Conservation (phyloP, 2,329 filamentous ascomycete genomes). For the Aschersonia sp. region DNA sequence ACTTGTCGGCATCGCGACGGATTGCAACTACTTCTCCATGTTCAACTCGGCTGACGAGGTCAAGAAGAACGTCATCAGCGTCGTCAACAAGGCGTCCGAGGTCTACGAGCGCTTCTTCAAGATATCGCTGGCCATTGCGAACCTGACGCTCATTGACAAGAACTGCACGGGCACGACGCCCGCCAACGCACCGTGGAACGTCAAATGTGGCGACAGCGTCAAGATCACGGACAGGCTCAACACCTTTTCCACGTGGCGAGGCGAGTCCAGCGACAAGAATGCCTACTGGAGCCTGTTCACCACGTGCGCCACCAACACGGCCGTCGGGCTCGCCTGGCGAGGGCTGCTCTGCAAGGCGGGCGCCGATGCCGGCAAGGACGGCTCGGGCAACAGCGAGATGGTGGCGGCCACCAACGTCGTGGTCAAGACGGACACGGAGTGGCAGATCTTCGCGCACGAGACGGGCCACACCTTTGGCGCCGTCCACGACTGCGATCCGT, state of each 20-base stretch:
- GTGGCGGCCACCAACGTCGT: slow-evolving; percentile 85
- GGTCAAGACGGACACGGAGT: slow-evolving; percentile 67
- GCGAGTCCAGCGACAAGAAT: slow-evolving; percentile 61
- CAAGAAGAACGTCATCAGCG: slow-evolving; percentile 60
- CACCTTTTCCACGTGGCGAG: slow-evolving; percentile 80
- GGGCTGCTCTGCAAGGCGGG: slow-evolving; percentile 65
- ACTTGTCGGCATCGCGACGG: slow-evolving; percentile 79
- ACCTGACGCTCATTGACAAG: slow-evolving; percentile 62
- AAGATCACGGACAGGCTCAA: slow-evolving; percentile 69
- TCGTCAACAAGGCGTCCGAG: slow-evolving; percentile 76
- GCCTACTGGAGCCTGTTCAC: slow-evolving; percentile 89
- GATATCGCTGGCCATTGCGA: slow-evolving; percentile 80
- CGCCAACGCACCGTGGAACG: slow-evolving; percentile 67
- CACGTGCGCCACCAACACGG: slow-evolving; percentile 65
- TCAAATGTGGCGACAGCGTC: slow-evolving; percentile 48
- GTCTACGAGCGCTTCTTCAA: slow-evolving; percentile 89
- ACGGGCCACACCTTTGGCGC: slow-evolving; percentile 90
- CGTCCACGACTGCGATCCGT: slow-evolving; percentile 73
- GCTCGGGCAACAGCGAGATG: slow-evolving; percentile 46
- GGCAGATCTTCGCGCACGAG: slow-evolving; percentile 94
- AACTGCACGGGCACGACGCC: slow-evolving; percentile 60
- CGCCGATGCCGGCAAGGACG: slow-evolving; percentile 35
- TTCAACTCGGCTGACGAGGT: slow-evolving; percentile 52
- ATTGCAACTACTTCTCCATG: slow-evolving; percentile 70
- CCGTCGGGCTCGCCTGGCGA: slow-evolving; percentile 87